phyloP scores from a whole-genome alignment of 129 eudicot species.

The Artemisia argyi region DNA sequence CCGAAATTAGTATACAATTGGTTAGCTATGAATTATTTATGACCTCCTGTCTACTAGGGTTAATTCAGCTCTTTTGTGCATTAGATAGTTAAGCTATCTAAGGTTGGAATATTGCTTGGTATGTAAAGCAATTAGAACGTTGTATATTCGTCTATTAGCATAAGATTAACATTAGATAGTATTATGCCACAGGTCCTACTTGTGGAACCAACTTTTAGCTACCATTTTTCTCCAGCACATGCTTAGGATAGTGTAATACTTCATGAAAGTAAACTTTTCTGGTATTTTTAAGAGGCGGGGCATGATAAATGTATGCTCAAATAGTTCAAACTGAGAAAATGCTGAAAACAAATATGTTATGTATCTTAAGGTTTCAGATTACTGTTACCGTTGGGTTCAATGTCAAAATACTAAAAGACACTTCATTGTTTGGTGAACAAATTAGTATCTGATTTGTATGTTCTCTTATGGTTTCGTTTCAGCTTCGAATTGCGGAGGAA shows the following conservation, averaged over 20 bases:
- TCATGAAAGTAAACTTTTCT: too few relatives aligned
- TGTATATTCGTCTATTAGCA: too few relatives aligned
- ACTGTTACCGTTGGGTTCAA: background rate
- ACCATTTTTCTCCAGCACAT: too few relatives aligned
- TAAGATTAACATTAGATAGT: too few relatives aligned
- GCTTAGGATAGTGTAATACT: too few relatives aligned
- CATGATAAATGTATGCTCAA: too few relatives aligned
- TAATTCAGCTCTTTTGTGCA: too few relatives aligned
- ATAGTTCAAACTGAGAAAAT: too few relatives aligned
- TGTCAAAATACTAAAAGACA: background rate
- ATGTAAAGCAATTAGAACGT: background rate
- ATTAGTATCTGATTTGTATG: conserved; percentile 11
- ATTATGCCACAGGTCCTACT: too few relatives aligned
- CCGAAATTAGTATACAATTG: background rate
- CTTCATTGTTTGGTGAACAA: conserved; percentile 2
- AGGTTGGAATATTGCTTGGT: conserved; percentile 1
- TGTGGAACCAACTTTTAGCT: too few relatives aligned
- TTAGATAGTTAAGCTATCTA: background rate
- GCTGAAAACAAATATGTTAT: background rate
- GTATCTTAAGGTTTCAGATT: background rate
- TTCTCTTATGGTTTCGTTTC: conserved; percentile 11
- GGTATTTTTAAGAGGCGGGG: too few relatives aligned
- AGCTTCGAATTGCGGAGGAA: conserved; percentile 81
- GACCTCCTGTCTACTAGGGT: background rate
- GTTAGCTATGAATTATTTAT: background rate